phyloP scores from a whole-genome alignment of 805 yeast genomes.

The Pichia paraexigua region DNA sequence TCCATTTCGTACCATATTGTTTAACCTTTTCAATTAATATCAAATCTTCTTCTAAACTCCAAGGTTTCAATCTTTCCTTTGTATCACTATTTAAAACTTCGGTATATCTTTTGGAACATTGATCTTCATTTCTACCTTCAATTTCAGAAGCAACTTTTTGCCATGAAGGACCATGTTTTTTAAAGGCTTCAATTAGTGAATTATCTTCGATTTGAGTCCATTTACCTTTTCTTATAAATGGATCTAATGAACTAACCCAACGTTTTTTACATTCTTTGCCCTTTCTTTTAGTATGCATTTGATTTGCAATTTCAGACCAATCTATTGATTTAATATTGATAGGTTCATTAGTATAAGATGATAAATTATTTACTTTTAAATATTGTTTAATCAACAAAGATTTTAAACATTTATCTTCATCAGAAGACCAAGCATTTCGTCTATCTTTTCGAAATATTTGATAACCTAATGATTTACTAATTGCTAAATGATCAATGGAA shows the following conservation, averaged over 20 bases:
- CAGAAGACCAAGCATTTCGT: constrained; percentile 66
- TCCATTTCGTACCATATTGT: constrained; percentile 80
- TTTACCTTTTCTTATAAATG: constrained; percentile 70
- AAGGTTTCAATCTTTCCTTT: constrained; percentile 65
- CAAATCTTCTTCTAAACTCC: constrained; percentile 76
- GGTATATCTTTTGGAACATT: constrained; percentile 84
- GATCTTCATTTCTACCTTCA: constrained; percentile 86
- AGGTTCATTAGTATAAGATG: constrained; percentile 18
- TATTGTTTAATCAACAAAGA: constrained; percentile 32
- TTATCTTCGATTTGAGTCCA: constrained; percentile 84
- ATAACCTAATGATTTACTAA: constrained; percentile 67
- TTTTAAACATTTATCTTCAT: constrained; percentile 55
- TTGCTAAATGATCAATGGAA: constrained; percentile 42
- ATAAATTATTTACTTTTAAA: constrained; percentile 14
- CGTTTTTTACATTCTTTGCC: constrained; percentile 80
- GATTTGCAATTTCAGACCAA: constrained; percentile 54
- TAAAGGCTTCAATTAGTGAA: constrained; percentile 52
- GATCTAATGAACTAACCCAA: constrained; percentile 83
- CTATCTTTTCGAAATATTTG: constrained; percentile 59
- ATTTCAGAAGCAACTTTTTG: constrained; percentile 70
- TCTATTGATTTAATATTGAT: constrained; percentile 37
- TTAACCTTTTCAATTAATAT: constrained; percentile 59
- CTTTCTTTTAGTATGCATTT: constrained; percentile 41
- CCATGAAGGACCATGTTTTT: constrained; percentile 75
- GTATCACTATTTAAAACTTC: constrained; percentile 83